Base-by-base conservation (phyloP, 768 basidiomycete genomes). In the Nevesoporus exiguus region DNA sequence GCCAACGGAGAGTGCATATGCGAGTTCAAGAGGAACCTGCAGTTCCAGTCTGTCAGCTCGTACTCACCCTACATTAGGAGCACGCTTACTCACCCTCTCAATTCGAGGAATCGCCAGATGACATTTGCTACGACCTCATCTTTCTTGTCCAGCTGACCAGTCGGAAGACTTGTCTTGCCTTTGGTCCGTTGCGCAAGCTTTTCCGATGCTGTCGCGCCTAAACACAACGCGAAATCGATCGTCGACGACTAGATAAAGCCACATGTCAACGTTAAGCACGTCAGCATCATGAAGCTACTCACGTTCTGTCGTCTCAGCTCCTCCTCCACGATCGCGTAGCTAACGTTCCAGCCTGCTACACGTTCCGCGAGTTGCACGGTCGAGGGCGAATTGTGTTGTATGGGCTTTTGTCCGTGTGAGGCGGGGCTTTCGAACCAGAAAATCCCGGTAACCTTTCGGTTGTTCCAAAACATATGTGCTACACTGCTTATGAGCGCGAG, bases 61-160 rank as follows among this genome's bases (percentile, higher is more conserved):
- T 22, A 52, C 17, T 34, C 33, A 30, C 17, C 33, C 10, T 33
- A 47, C 52, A 44, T n/a, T 54, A n/a, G 8, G 58, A 59, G 44
- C 15, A 44, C 19, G 7, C 24, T 36, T 52, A 59, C 54, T 68
- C 72, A 96, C 95, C 94, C 93, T 72, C 97, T 78, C 54, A 98
- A 76, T 70, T 98, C 96, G 52, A 99, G 80, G 81, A 98, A 98
- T 49, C 96, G 84, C 95, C 95, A 98, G 51, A 99, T 90, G 25
- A 96, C 94, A 67, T 99, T 99, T 8, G 95, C 95, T 4, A 99
- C 97, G 0, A 97, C 79, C 71, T 99, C 97, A 63, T 99, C 97
- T 74, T 98, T 98, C 76, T 97, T 98, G 56, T 98, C 96, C 25
- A 99, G 78, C 15, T 84, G 80, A 7, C 62, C 64, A 34, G 62